phyloP scores from a whole-genome alignment of 2,329 filamentous ascomycete species.

The Penicillium carneum region DNA sequence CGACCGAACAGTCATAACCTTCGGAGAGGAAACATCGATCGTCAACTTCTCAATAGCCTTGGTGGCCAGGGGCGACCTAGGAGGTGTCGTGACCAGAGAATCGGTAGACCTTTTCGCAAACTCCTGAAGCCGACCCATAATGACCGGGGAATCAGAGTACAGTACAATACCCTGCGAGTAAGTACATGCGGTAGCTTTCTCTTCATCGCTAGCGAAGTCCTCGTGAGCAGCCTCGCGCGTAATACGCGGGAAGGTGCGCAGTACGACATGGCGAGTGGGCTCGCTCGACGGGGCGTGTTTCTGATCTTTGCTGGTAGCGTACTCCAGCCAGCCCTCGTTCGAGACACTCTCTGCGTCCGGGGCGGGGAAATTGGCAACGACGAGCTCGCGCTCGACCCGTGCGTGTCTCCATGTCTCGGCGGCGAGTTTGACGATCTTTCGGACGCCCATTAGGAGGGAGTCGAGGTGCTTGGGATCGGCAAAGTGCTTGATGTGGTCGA shows the following conservation, averaged over 20 bases:
- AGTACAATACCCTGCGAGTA: conserved; percentile 60
- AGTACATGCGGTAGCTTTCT: conserved; percentile 54
- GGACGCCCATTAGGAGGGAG: conserved; percentile 59
- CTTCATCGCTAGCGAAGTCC: conserved; percentile 56
- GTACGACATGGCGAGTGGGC: conserved; percentile 53
- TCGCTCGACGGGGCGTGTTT: conserved; percentile 26
- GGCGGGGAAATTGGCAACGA: conserved; percentile 60
- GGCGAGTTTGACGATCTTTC: conserved; percentile 64
- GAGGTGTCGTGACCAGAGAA: conserved; percentile 21
- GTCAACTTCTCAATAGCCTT: conserved; percentile 20
- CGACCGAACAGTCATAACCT: conserved; percentile 27
- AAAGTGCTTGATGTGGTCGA: conserved; percentile 62
- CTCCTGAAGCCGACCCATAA: conserved; percentile 52
- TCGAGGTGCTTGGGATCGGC: conserved; percentile 60
- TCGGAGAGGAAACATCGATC: conserved; percentile 9
- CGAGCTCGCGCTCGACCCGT: conserved; percentile 63
- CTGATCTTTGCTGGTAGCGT: conserved; percentile 36
- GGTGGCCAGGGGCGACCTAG: conserved; percentile 18
- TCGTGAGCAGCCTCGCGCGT: conserved; percentile 60
- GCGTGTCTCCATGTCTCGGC: conserved; percentile 67
- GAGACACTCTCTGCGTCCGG: conserved; percentile 45
- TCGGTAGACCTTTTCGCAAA: conserved; percentile 44
- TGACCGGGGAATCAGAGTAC: conserved; percentile 58
- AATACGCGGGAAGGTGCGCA: conserved; percentile 62
- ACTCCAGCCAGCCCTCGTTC: conserved; percentile 51